Conservation (phyloP, 495 filamentous ascomycete genomes). For the Hypoxylon fuscum region DNA sequence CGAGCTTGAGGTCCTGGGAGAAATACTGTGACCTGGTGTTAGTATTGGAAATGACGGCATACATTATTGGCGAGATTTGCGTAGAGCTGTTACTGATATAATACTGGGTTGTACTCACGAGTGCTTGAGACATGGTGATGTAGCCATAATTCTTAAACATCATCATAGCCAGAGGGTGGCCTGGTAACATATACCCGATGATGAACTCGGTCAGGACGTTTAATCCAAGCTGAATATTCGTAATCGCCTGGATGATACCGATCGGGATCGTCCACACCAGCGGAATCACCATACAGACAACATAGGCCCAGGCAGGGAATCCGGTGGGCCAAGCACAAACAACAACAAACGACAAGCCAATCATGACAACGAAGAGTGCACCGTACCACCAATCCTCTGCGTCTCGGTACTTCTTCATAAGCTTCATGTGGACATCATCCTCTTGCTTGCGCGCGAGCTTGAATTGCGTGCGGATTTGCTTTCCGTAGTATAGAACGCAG, state of each 20-base stretch:
- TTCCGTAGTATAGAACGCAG: constrained; percentile 68
- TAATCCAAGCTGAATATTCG: constrained; percentile 72
- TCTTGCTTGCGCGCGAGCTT: constrained; percentile 63
- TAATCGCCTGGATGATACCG: constrained; percentile 69
- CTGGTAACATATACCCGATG: constrained; percentile 73
- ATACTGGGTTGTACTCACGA: constrained; percentile 31
- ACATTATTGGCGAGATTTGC: no score
- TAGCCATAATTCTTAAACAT: constrained; percentile 80
- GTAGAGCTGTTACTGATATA: background rate
- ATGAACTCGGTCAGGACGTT: constrained; percentile 77
- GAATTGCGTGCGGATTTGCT: constrained; percentile 63
- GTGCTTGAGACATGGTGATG: constrained; percentile 66
- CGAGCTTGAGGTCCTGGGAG: constrained; percentile 62
- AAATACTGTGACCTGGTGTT: constrained; percentile 39
- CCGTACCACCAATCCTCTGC: constrained; percentile 66
- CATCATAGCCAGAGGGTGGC: constrained; percentile 73
- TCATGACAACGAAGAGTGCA: constrained; percentile 53
- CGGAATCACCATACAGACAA: constrained; percentile 66
- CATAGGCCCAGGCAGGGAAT: constrained; percentile 71
- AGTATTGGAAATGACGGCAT: constrained; percentile 1
- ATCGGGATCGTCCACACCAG: constrained; percentile 64
- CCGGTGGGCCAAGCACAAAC: constrained; percentile 71
- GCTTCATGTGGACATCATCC: constrained; percentile 71
- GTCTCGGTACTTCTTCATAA: constrained; percentile 67
- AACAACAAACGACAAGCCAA: constrained; percentile 57